phyloP scores from a whole-genome alignment of 345 rosid genomes.

The Iberis pinnata region DNA sequence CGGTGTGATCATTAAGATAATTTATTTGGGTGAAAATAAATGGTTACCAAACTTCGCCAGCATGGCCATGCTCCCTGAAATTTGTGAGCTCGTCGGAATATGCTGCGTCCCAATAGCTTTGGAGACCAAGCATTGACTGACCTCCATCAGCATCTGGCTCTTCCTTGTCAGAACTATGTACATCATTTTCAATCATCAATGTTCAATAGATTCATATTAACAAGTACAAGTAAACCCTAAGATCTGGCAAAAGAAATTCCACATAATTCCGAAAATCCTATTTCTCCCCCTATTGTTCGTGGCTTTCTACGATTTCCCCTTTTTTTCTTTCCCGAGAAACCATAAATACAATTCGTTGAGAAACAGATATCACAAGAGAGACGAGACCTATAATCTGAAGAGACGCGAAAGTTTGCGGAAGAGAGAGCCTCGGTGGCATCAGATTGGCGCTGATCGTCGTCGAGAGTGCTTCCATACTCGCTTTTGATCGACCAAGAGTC shows the following conservation, averaged over 20 bases:
- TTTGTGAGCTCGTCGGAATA: slow-evolving; percentile 83
- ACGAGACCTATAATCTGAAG: slow-evolving; percentile 69
- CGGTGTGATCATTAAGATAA: neutral
- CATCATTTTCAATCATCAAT: slow-evolving; percentile 5
- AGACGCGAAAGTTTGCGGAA: slow-evolving; percentile 57
- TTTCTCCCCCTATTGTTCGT: neutral
- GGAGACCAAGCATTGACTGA: slow-evolving; percentile 79
- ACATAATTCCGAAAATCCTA: neutral
- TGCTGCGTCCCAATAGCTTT: slow-evolving; percentile 92
- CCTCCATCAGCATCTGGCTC: slow-evolving; percentile 78
- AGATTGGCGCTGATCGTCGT: slow-evolving; percentile 95
- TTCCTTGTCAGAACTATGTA: slow-evolving; percentile 80
- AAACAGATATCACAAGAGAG: neutral
- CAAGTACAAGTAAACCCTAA: too few relatives aligned
- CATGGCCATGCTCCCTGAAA: slow-evolving; percentile 84
- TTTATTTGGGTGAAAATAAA: too few relatives aligned
- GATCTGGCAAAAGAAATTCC: neutral
- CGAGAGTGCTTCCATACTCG: slow-evolving; percentile 95
- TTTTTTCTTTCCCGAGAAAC: neutral
- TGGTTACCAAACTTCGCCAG: slow-evolving; percentile 97
- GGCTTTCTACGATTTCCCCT: neutral
- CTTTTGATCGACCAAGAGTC: slow-evolving; percentile 99
- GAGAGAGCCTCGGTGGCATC: slow-evolving; percentile 91
- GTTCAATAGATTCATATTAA: neutral
- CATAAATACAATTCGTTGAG: neutral